Conservation (phyloP, 768 basidiomycete species). For the Mycena olivaceomarginata region DNA sequence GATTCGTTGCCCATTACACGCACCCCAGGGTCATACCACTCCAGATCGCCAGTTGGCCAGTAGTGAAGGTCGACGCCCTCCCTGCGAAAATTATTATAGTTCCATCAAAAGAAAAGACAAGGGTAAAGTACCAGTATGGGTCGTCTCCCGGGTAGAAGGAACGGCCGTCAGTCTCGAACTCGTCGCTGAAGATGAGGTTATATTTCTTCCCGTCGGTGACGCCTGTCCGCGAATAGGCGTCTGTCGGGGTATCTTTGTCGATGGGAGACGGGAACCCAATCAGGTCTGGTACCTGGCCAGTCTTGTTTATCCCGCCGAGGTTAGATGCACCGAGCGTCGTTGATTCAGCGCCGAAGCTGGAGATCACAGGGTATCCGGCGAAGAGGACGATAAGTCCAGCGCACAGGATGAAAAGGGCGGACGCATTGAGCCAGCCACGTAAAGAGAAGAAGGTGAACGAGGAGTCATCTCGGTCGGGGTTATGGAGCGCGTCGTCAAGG, state of each 20-base stretch:
- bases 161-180: conserved; percentile 75
- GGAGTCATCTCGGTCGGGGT: conserved; percentile 65
- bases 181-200: conserved; percentile 82
- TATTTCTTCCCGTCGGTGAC: conserved; percentile 57
- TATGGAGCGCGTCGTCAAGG: conserved; percentile 82
- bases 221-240: conserved; percentile 66
- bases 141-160: conserved; percentile 86
- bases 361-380: conserved; percentile 82
- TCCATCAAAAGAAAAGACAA: not conserved
- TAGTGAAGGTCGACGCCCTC: conserved; percentile 93
- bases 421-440: conserved; percentile 78
- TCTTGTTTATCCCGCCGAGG: conserved; percentile 84
- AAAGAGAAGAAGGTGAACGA: conserved; percentile 74
- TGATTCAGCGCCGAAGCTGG: not conserved
- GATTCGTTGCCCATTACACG: conserved; percentile 43
- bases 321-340: conserved; percentile 73
- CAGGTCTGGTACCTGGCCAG: conserved; percentile 80
- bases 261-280: conserved; percentile 80
- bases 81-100: conserved; percentile 67
- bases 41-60: conserved; percentile 87
- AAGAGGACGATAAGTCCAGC: conserved; percentile 78
- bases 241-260: conserved; percentile 84
- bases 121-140: conserved; percentile 74
- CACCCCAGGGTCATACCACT: conserved; percentile 90
- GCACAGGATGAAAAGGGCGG: conserved; percentile 74